These are phyloP conservation scores for Phylloporus scabripes DNA, from an alignment of 768 basidiomycete species.

Conservation along the genomic window DNA sequence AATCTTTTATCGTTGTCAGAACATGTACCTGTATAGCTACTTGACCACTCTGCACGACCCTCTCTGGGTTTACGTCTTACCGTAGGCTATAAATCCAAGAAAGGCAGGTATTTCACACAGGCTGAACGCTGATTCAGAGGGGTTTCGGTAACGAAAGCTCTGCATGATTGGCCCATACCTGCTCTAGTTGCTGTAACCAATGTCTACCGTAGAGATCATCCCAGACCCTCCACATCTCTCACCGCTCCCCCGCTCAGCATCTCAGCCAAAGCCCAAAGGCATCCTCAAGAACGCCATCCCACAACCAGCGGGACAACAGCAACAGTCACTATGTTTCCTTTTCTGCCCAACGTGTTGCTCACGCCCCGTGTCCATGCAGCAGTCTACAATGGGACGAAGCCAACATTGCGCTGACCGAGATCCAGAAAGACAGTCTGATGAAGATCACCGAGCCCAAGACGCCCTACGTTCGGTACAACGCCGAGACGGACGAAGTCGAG, in stretches of 20 bases:
- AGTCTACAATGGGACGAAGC: constrained; percentile 95
- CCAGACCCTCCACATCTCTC: constrained; percentile 41
- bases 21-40: neutral
- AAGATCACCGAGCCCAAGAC: constrained; percentile 99
- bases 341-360: neutral
- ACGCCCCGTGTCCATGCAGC: constrained; percentile 20
- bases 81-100: constrained; percentile 3
- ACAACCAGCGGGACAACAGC: constrained; percentile 35
- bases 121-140: constrained; percentile 8
- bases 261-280: constrained; percentile 75
- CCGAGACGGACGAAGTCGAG: constrained; percentile 79
- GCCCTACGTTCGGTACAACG: constrained; percentile 88
- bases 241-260: constrained; percentile 55
- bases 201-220: constrained; percentile 29
- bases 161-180: constrained; percentile 4
- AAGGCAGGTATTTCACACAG: constrained; percentile 26
- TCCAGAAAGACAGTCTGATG: constrained; percentile 94
- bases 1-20: constrained; percentile 7
- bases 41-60: neutral
- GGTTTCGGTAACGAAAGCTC: constrained; percentile 2
- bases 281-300: constrained; percentile 77
- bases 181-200: constrained; percentile 6
- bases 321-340: constrained; percentile 45
- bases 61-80: neutral
- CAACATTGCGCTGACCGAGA: constrained; percentile 87